Conservation (phyloP, 345 rosid species). For the Raphanus raphanistrum region DNA sequence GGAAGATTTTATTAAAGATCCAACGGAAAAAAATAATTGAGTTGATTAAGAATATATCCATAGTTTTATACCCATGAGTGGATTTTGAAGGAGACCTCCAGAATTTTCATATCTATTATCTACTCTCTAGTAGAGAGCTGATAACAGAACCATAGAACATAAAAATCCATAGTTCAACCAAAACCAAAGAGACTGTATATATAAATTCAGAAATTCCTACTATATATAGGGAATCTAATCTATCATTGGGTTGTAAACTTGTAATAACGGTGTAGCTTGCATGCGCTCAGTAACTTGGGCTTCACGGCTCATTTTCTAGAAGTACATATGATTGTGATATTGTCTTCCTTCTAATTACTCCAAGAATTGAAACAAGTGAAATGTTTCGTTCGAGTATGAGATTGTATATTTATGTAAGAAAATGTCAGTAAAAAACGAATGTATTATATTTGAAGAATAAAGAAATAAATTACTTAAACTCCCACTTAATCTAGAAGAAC, state of each 20-base stretch:
- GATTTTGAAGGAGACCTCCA: conserved; percentile 11
- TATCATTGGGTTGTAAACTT: neutral
- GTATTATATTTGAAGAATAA: neutral
- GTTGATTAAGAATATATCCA: conserved; percentile 19
- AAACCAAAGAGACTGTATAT: neutral
- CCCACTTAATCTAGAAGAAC: conserved; percentile 24
- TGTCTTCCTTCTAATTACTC: neutral
- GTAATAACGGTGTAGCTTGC: neutral
- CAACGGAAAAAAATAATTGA: conserved; percentile 5
- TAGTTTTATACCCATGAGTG: conserved; percentile 3
- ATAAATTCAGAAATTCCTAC: neutral
- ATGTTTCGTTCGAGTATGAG: neutral
- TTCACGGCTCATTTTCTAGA: neutral
- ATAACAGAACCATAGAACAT: conserved; percentile 7
- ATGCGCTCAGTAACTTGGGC: neutral
- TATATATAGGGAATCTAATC: neutral
- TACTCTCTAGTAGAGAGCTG: neutral
- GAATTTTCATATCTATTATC: neutral
- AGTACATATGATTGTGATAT: neutral
- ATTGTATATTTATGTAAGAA: neutral
- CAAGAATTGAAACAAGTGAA: neutral
- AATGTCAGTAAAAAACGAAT: neutral
- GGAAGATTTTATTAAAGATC: conserved; percentile 16
- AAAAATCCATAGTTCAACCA: conserved; percentile 6
- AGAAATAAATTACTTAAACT: neutral